phyloP scores from a whole-genome alignment of 1,139 yeast genomes.

The Taiozyma onychis region DNA sequence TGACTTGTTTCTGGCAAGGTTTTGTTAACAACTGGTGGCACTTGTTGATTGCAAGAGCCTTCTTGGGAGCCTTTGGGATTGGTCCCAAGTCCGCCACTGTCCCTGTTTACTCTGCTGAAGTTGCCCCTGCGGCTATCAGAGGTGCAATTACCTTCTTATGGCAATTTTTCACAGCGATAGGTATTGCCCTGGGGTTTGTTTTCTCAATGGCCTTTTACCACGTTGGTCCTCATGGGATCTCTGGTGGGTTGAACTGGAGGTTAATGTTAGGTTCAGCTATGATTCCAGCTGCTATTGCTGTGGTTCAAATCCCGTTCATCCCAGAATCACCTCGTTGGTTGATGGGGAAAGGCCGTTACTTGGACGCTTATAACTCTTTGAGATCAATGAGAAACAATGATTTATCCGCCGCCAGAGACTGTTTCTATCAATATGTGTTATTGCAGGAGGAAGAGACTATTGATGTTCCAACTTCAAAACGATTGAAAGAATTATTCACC shows the following conservation, averaged over 20 bases:
- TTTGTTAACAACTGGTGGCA: conserved; percentile 61
- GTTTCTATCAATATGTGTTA: conserved; percentile 60
- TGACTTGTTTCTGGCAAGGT: conserved; percentile 73
- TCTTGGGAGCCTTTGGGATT: conserved; percentile 64
- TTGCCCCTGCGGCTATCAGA: conserved; percentile 65
- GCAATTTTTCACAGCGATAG: conserved; percentile 83
- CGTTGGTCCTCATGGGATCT: conserved; percentile 37
- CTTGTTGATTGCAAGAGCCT: conserved; percentile 61
- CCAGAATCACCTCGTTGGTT: conserved; percentile 79
- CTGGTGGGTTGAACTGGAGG: conserved; percentile 61
- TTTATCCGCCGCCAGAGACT: conserved; percentile 65
- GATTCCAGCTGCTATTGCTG: conserved; percentile 60
- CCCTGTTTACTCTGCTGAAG: conserved; percentile 77
- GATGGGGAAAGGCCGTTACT: conserved; percentile 52
- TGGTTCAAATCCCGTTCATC: conserved; percentile 57
- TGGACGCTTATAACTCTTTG: conserved; percentile 50
- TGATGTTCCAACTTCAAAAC: conserved; percentile 44
- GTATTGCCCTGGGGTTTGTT: conserved; percentile 75
- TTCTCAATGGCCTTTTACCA: conserved; percentile 52
- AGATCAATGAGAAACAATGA: conserved; percentile 39
- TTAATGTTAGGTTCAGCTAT: conserved; percentile 71
- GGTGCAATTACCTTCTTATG: conserved; percentile 80
- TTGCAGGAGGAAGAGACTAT: conserved; percentile 57
- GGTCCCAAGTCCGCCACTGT: conserved; percentile 77
- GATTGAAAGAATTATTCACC: conserved; percentile 48